phyloP scores from a whole-genome alignment of 768 basidiomycete genomes.

The Amylocystis lapponica region DNA sequence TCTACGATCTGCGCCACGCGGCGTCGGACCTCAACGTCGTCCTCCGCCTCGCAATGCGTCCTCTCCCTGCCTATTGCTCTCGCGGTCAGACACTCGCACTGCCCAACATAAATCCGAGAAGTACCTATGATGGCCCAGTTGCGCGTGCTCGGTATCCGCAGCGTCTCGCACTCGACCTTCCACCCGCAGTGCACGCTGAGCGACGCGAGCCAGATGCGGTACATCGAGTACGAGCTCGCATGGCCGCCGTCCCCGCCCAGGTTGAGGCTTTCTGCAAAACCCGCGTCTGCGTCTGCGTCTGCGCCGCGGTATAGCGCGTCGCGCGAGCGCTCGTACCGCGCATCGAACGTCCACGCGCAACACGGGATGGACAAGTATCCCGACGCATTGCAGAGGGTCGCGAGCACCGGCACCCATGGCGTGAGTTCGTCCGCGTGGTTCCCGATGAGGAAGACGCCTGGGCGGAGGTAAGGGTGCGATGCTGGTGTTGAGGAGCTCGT shows the following conservation, averaged over 20 bases:
- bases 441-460: conserved; percentile 74
- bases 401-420: conserved; percentile 86
- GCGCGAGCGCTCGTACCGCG: conserved; percentile 50
- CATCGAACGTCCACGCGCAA: conserved; percentile 81
- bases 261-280: conserved; percentile 40
- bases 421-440: conserved; percentile 97
- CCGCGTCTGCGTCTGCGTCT: conserved; percentile 17
- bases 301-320: conserved; percentile 18
- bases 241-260: conserved; percentile 57
- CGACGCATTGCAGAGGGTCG: conserved; percentile 51
- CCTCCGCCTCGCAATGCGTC: conserved; percentile 24
- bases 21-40: conserved; percentile 26
- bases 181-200: conserved; percentile 75
- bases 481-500: neutral
- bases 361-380: conserved; percentile 87
- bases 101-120: conserved; percentile 20
- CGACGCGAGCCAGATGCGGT: conserved; percentile 81
- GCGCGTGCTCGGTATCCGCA: conserved; percentile 89
- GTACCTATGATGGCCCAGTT: conserved; percentile 89
- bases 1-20: conserved; percentile 51
- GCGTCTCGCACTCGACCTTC: conserved; percentile 76
- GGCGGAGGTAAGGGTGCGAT: conserved; percentile 27
- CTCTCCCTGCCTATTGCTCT: conserved; percentile 22
- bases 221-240: conserved; percentile 70
- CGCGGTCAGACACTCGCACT: neutral